phyloP scores from a whole-genome alignment of 2,329 filamentous ascomycete genomes.

The Aphanoascus verrucosus region DNA sequence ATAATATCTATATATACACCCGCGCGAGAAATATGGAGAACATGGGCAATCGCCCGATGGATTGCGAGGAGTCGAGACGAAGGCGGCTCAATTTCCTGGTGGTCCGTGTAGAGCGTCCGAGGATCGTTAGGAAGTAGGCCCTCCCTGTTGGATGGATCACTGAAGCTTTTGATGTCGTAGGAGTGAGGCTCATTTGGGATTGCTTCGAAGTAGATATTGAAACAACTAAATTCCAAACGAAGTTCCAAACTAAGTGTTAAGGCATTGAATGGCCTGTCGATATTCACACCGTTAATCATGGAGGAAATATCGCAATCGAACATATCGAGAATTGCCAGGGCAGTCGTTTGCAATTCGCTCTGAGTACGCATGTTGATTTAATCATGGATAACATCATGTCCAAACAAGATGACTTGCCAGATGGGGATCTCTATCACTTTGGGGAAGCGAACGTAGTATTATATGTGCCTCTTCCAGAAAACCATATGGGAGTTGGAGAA shows the following conservation, averaged over 20 bases:
- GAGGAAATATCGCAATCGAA: constrained; percentile 30
- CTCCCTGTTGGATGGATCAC: too few relatives aligned
- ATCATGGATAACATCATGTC: too few relatives aligned
- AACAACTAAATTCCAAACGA: constrained; percentile 24
- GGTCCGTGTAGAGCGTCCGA: constrained; percentile 14
- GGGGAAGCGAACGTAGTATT: too few relatives aligned
- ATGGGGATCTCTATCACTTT: too few relatives aligned
- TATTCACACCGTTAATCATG: constrained; percentile 31
- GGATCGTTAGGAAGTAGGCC: too few relatives aligned
- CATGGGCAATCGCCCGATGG: constrained; percentile 15
- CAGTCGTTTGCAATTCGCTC: constrained; percentile 23
- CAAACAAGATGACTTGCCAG: too few relatives aligned
- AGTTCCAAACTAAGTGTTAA: constrained; percentile 24
- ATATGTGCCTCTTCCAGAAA: too few relatives aligned
- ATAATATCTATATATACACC: constrained; percentile 18
- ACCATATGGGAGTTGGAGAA: too few relatives aligned
- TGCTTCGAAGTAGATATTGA: constrained; percentile 11
- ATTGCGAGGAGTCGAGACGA: constrained; percentile 17
- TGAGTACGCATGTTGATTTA: constrained; percentile 13
- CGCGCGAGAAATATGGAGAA: constrained; percentile 19
- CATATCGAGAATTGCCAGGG: constrained; percentile 33
- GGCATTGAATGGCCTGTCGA: constrained; percentile 34
- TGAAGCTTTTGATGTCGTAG: constrained; percentile 22
- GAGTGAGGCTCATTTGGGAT: constrained; percentile 16
- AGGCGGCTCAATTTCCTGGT: constrained; percentile 24